Evolutionary conservation across 371 early-diverging fungal genomes (phyloP), one percentile per base, ranked within the genome.

Genomic region (Blakeslea trispora): DNA sequence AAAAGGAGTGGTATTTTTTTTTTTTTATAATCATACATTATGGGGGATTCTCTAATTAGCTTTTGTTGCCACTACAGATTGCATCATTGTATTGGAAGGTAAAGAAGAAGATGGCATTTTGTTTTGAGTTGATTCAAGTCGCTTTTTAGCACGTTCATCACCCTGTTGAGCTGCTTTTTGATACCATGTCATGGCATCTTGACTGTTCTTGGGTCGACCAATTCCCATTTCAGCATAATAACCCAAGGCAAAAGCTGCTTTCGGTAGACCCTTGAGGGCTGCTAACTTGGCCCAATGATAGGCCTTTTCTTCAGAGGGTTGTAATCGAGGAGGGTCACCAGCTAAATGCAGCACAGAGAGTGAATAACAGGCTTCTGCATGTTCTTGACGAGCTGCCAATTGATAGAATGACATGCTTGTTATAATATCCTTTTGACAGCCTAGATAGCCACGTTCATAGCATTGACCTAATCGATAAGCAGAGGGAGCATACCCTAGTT

Each of bases 281-380:
- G 93, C 91, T 39, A 85, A 71, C 40, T 79, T 76, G 8, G 93
- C 92, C 93, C 93, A 95, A 23, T 87, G 57, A 57, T 87, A 90
- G 1, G 95, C 92, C 63, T 92, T 90, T 17, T 81, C 81, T 64
- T 94, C 94, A 18, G 81, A 83, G 61, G 89, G 88, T 10, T 75
- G 75, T 22, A 94, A 53, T 0, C 89, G 78, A 3, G 85, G 86
- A 1, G 72, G 74, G 4, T 86, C 86, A 6, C 95, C 95, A 0
- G 89, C 86, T 28, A 95, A 66, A 63, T 92, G 93, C 93, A 91
- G 94, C n/a, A 91, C 90, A 0, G 93, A 86, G 21, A 95, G 68
- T 5, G 91, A 91, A 53, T 92, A 84, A 57, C 91, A 88, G 3
- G 93, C 92, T 48, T 93, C 93, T 0, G 89, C 87, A 55, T 94